phyloP scores from a whole-genome alignment of 371 early-diverging fungal genomes.

The Rhizomucor pusillus region DNA sequence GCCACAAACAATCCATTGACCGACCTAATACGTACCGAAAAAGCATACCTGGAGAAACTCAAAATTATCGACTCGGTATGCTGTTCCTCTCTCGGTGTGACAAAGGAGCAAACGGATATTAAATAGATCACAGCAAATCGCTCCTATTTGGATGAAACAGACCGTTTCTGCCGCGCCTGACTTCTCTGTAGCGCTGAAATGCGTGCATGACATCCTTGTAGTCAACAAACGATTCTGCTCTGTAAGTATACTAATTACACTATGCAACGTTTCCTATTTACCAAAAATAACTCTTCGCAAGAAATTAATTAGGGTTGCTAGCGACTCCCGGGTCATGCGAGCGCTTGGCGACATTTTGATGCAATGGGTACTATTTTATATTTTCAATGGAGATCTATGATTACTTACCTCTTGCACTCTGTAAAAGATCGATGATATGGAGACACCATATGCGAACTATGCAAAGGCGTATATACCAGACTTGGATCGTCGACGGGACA shows the following conservation, averaged over 20 bases:
- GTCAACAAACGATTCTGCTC: conserved; percentile 46
- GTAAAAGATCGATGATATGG: conserved; percentile 46
- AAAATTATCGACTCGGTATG: conserved; percentile 49
- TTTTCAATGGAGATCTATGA: neutral
- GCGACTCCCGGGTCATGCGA: conserved; percentile 24
- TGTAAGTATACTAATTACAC: conserved; percentile 18
- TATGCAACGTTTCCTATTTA: neutral
- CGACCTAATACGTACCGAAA: conserved; percentile 52
- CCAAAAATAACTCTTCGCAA: neutral
- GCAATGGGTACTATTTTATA: conserved; percentile 42
- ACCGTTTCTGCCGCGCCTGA: conserved; percentile 45
- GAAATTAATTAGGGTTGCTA: conserved; percentile 17
- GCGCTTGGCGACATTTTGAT: conserved; percentile 44
- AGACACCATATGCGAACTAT: conserved; percentile 51
- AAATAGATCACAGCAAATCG: conserved; percentile 36
- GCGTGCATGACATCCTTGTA: conserved; percentile 36
- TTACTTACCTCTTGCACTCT: neutral
- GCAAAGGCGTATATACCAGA: conserved; percentile 32
- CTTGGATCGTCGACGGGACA: conserved; percentile 36
- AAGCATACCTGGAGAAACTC: conserved; percentile 38
- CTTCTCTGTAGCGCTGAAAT: conserved; percentile 41
- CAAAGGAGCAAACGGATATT: neutral
- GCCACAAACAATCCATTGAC: conserved; percentile 29
- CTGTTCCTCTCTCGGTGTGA: neutral
- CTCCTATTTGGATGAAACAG: conserved; percentile 51